phyloP scores from a whole-genome alignment of 768 basidiomycete species.

The Boletus edulis region DNA sequence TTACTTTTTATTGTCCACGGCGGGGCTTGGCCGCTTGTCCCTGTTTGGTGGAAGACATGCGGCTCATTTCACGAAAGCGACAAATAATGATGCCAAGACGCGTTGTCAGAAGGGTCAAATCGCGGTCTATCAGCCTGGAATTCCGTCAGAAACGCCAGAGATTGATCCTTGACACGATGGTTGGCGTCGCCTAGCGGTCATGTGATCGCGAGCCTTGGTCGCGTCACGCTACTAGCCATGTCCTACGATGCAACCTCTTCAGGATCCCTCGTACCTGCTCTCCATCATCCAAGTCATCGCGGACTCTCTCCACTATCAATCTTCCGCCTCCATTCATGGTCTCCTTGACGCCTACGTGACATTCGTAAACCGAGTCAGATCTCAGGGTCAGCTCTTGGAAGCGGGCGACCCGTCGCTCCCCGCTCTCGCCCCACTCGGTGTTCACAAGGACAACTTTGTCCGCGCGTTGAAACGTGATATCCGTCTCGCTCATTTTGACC shows the following conservation, averaged over 20 bases:
- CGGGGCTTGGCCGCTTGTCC: conserved; percentile 13
- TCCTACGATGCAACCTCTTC: not conserved
- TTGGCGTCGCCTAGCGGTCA: too few species aligned
- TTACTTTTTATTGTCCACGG: conserved; percentile 17
- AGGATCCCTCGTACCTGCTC: conserved; percentile 30
- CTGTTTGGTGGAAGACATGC: conserved; percentile 18
- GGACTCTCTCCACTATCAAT: conserved; percentile 41
- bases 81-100: not conserved
- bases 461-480: conserved; percentile 53
- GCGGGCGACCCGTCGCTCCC: conserved; percentile 3
- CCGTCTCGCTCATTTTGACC: conserved; percentile 38
- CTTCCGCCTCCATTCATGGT: conserved; percentile 47
- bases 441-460: conserved; percentile 34
- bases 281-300: conserved; percentile 48
- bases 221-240: too few species aligned
- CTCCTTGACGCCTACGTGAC: conserved; percentile 60
- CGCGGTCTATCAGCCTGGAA: not conserved
- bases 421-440: conserved; percentile 31
- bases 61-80: conserved; percentile 1
- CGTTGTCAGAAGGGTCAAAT: too few species aligned
- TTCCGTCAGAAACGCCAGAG: not conserved
- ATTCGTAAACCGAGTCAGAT: conserved; percentile 44
- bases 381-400: conserved; percentile 8
- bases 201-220: too few species aligned
- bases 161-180: too few species aligned